These are phyloP conservation scores for Oenanthe javanica DNA, from an alignment of 140 eudicot species.

Conservation along the genomic window DNA sequence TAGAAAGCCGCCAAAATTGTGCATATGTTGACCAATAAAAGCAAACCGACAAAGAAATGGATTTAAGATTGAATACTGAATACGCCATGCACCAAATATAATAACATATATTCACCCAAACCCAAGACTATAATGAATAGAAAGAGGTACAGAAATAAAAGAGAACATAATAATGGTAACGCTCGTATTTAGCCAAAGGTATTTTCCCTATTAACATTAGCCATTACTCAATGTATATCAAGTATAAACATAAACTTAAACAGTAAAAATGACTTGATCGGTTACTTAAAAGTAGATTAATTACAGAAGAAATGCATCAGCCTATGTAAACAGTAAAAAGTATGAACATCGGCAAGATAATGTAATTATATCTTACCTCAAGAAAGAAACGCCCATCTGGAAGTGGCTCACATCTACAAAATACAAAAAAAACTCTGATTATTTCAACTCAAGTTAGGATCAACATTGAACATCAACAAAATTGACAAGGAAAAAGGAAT, in stretches of 20 bases:
- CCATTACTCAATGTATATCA: not conserved
- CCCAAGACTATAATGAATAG: not conserved
- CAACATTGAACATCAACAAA: not conserved
- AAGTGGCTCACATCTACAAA: slow-evolving; percentile 90
- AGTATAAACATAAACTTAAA: not conserved
- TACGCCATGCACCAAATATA: not conserved
- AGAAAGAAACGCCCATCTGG: slow-evolving; percentile 91
- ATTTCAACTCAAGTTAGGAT: not conserved
- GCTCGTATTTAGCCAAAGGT: not conserved
- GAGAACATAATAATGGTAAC: not conserved
- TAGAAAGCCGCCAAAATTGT: not conserved
- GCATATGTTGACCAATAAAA: not conserved
- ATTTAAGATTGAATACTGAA: not conserved
- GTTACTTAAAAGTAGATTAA: not conserved
- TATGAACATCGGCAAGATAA: not conserved
- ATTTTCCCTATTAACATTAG: not conserved
- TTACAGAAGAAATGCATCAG: not conserved
- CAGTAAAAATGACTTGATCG: not conserved
- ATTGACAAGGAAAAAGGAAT: slow-evolving; percentile 3
- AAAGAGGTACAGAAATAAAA: not conserved
- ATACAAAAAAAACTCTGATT: slow-evolving; percentile 12
- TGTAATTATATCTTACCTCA: slow-evolving; percentile 39
- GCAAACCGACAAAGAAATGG: not conserved
- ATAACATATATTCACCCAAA: not conserved
- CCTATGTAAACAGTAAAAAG: not conserved